phyloP scores from a whole-genome alignment of 2,329 filamentous ascomycete genomes.

The Penicillium sp. region DNA sequence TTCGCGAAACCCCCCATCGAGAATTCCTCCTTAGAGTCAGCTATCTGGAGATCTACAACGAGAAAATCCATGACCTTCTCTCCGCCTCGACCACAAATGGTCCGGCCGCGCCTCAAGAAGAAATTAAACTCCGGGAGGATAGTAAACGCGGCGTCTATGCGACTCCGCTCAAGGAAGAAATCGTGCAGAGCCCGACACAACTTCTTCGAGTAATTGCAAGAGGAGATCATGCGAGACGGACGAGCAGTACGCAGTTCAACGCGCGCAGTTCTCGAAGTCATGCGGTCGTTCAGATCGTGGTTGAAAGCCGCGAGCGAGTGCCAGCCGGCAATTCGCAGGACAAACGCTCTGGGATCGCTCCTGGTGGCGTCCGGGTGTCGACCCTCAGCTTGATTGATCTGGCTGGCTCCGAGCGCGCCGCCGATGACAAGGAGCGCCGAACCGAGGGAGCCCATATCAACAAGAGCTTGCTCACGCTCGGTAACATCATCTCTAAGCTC shows the following conservation, averaged over 20 bases:
- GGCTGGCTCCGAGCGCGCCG: constrained; percentile 92
- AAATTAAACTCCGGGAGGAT: constrained; percentile 96
- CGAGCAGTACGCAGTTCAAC: constrained; percentile 96
- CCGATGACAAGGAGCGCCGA: constrained; percentile 89
- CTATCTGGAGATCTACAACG: constrained; percentile 98
- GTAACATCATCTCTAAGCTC: constrained; percentile 91
- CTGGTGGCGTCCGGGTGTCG: constrained; percentile 91
- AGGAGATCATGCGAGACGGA: constrained; percentile 85
- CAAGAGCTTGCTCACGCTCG: constrained; percentile 91
- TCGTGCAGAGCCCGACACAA: constrained; percentile 96
- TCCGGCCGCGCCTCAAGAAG: constrained; percentile 66
- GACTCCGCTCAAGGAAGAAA: constrained; percentile 94
- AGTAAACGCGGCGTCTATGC: constrained; percentile 96
- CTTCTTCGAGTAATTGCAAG: constrained; percentile 90
- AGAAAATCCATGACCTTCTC: constrained; percentile 91
- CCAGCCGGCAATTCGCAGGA: constrained; percentile 57
- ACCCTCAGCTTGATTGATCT: constrained; percentile 95
- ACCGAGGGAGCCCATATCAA: constrained; percentile 98
- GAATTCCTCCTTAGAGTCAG: constrained; percentile 95
- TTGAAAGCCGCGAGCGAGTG: constrained; percentile 88
- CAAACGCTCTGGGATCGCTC: constrained; percentile 69
- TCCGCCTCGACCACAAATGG: constrained; percentile 67
- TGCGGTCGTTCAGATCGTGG: constrained; percentile 96
- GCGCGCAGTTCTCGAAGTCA: constrained; percentile 95
- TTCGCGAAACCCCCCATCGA: constrained; percentile 89